Evolutionary conservation across 2,329 filamentous ascomycete species (phyloP), one percentile per base, ranked within the genome.

Genomic region (Aspergillus proliferans): DNA sequence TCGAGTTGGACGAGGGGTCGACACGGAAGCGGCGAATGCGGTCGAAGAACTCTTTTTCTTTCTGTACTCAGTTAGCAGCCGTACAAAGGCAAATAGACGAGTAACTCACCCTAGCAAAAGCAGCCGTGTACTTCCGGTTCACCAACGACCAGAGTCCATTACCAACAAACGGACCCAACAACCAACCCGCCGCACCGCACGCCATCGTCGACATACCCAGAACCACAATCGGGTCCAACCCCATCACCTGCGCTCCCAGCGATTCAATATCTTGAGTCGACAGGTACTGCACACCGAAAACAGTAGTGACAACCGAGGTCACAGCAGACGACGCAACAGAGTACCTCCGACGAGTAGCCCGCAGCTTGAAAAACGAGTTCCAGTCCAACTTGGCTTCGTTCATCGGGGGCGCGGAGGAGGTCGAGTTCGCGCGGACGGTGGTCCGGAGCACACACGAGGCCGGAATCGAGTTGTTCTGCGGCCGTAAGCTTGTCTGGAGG

Each of bases 21-120:
- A 95, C 92, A 22, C 93, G 84, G 74, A 93, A 86, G 71, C 86
- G 88, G 77, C 91, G 93, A 72, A 98, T 88, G 57, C 92, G 82
- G 52, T 85, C 82, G 71, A 92, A 96, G 76, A 98, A 96, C 69
- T 92, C 86, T 62, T 85, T 88, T 73, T 98, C 93, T 80, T 96
- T 97, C 80, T 88, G 58, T 49, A 45, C 46, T 24, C 50, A 14
- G 43, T 44, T 39, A 61, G 18, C 19, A 21, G 14, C 9, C 19
- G 15, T 18, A 12, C 8, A 1, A 42, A 34, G 9, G 28, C 21
- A 18, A 14, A 38, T 18, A 47, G 4, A 39, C 4, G 45, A 38
- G 26, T 46, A 44, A 76, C 82, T 62, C 66, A 86, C 84, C 68
- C 78, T 68, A 39, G 81, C 82, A 75, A 96, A 91, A 60, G 89